These are phyloP conservation scores for Jatropha podagrica DNA, from an alignment of 441 rosid genomes.

Conservation along the genomic window DNA sequence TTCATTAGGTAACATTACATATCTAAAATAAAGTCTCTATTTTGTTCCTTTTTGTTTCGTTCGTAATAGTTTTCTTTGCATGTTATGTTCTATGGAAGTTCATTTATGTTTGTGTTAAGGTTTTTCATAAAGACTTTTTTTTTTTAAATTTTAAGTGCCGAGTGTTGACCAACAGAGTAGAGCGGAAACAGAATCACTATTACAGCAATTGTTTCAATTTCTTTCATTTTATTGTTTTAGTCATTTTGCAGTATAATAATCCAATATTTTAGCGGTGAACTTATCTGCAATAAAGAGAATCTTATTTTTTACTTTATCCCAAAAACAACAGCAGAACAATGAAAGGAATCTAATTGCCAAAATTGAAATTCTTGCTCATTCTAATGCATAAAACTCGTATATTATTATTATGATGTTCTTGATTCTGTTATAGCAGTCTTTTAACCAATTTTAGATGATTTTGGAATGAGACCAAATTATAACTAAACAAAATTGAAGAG, in stretches of 20 bases:
- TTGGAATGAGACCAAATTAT: not conserved
- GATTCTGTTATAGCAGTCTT: conserved; percentile 29
- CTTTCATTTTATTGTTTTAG: conserved; percentile 11
- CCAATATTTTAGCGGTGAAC: not conserved
- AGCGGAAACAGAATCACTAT: not conserved
- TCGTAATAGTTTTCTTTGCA: conserved; percentile 26
- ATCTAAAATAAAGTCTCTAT: conserved; percentile 5
- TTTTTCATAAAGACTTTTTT: not conserved
- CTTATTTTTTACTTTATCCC: not conserved
- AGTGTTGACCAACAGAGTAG: conserved; percentile 6
- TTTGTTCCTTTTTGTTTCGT: not conserved
- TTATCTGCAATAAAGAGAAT: conserved; percentile 9
- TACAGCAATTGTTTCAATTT: conserved; percentile 8
- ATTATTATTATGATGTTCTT: conserved; percentile 17
- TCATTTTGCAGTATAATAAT: not conserved
- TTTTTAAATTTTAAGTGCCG: not conserved
- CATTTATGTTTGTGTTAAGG: conserved; percentile 24
- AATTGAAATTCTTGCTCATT: conserved; percentile 22
- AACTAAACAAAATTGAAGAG: not conserved
- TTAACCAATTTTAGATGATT: conserved; percentile 13
- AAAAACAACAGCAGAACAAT: not conserved
- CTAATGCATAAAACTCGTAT: conserved; percentile 26
- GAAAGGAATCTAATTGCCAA: conserved; percentile 8
- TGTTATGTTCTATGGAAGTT: conserved; percentile 23
- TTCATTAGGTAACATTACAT: conserved; percentile 47